Evolutionary conservation across 2,329 filamentous ascomycete species (phyloP), one percentile per base, ranked within the genome.

Genomic region (Ceratocystis colombiana): DNA sequence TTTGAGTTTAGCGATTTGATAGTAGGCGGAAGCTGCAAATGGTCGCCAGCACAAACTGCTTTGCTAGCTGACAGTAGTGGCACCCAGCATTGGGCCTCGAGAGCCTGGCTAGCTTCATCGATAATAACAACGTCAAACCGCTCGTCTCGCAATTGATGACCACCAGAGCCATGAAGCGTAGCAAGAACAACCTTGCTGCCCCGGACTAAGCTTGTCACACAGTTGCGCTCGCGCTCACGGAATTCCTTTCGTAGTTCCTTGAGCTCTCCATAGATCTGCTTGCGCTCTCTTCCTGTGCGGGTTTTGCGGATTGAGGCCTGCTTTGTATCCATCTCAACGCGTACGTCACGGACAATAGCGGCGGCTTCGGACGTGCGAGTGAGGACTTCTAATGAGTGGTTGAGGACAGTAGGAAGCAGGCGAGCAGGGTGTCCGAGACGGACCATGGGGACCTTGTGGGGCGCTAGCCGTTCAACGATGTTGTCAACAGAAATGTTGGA

Each of bases 401-500:
- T 87, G 44, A 97, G 75, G 0, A 99, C 91, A 0, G 89, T 90
- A 0, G 92, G 92, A 0, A 99, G 80, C 30, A 99, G 81, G 22
- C 94, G 86, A 1, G 94, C 94, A 0, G 94, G 94, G 75, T 99
- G 94, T 0, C 94, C 94, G 0, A 99, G 83, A 1, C 94, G 88
- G 45, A 97, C 83, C 71, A 97, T 90, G 0, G 90, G 88, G 1
- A 96, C 81, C 72, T 90, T 91, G 74, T 92, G 88, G 0, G 89
- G 85, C 1, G 91, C 85, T 1, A 97, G 82, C 6, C 94, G 86
- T 76, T 99, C 94, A 7, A 96, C 92, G 67, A 99, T 96, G 73
- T 99, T 99, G 80, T 99, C 94, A 0, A 99, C 94, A 0, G 90
- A 94, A 71, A 99, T 92, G 74, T 99, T 99, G 37, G 90, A 96